Conservation (phyloP, 805 yeast species). For the Pichia nanzhaoensis region DNA sequence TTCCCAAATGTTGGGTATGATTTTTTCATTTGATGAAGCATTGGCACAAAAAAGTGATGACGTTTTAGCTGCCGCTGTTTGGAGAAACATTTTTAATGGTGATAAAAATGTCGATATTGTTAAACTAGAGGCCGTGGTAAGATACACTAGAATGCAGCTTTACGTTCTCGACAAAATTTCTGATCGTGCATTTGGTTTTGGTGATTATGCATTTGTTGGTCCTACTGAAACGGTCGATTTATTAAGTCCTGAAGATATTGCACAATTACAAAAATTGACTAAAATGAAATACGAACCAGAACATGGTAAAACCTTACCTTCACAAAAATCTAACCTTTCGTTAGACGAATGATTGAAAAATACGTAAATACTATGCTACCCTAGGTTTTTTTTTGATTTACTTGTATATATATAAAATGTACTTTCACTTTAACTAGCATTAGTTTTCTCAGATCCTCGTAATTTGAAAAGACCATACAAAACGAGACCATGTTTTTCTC, state of each 20-base stretch:
- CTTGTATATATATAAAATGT: too few relatives aligned
- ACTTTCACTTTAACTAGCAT: too few relatives aligned
- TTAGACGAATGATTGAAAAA: constrained; percentile 34
- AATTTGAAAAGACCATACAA: too few relatives aligned
- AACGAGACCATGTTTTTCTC: too few relatives aligned
- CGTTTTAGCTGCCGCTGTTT: constrained; percentile 68
- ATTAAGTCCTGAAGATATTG: constrained; percentile 59
- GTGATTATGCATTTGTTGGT: constrained; percentile 76
- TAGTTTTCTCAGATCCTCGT: too few relatives aligned
- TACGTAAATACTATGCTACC: too few relatives aligned
- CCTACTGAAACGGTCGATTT: constrained; percentile 75
- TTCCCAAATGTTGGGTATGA: constrained; percentile 81
- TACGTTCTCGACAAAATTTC: constrained; percentile 80
- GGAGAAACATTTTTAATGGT: constrained; percentile 91
- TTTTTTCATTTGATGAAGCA: constrained; percentile 90
- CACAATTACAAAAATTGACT: constrained; percentile 42
- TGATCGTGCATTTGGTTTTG: constrained; percentile 91
- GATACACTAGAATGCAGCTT: constrained; percentile 82
- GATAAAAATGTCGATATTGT: constrained; percentile 73
- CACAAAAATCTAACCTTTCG: constrained; percentile 47
- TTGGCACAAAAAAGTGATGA: constrained; percentile 65
- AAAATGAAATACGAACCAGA: constrained; percentile 46
- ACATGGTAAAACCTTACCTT: constrained; percentile 47
- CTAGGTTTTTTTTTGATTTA: too few relatives aligned
- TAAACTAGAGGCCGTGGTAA: constrained; percentile 82